phyloP scores from a whole-genome alignment of 1,284 basidiomycete species.

The Pyrrhoderma noxium region DNA sequence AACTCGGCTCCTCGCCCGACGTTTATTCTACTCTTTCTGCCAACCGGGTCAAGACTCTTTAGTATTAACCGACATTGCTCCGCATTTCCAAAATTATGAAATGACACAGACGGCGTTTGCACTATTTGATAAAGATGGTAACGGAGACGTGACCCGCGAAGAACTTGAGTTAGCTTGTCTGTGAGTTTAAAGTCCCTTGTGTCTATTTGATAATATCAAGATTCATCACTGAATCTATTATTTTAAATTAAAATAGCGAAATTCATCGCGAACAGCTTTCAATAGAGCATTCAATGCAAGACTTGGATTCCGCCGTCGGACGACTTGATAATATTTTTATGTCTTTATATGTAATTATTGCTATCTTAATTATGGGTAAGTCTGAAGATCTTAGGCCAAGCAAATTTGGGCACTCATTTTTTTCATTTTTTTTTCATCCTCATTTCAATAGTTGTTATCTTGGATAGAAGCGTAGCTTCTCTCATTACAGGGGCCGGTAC shows the following conservation, averaged over 20 bases:
- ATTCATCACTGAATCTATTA: not conserved
- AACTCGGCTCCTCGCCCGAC: conserved; percentile 73
- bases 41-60: conserved; percentile 55
- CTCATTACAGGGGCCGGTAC: conserved; percentile 79
- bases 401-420: conserved; percentile 20
- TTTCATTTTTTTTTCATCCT: conserved; percentile 17
- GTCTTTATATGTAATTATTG: conserved; percentile 60
- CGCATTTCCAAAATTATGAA: conserved; percentile 64
- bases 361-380: conserved; percentile 61
- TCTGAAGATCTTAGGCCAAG: conserved; percentile 49
- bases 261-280: conserved; percentile 82
- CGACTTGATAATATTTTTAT: conserved; percentile 71
- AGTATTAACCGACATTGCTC: conserved; percentile 63
- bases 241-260: conserved; percentile 36
- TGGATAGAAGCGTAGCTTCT: conserved; percentile 66
- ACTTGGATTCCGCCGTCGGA: conserved; percentile 85
- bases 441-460: conserved; percentile 15
- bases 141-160: conserved; percentile 72
- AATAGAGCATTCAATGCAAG: conserved; percentile 83
- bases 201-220: conserved; percentile 4
- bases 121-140: conserved; percentile 80
- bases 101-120: conserved; percentile 61
- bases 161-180: conserved; percentile 75
- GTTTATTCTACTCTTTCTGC: conserved; percentile 84
- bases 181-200: conserved; percentile 27